A percentile compares a stretch with the other conserved stretches of the same genome.
phyloP scores from a whole-genome alignment of 192 early-diverging fungal species.

The Backusella mclennaniae region DNA sequence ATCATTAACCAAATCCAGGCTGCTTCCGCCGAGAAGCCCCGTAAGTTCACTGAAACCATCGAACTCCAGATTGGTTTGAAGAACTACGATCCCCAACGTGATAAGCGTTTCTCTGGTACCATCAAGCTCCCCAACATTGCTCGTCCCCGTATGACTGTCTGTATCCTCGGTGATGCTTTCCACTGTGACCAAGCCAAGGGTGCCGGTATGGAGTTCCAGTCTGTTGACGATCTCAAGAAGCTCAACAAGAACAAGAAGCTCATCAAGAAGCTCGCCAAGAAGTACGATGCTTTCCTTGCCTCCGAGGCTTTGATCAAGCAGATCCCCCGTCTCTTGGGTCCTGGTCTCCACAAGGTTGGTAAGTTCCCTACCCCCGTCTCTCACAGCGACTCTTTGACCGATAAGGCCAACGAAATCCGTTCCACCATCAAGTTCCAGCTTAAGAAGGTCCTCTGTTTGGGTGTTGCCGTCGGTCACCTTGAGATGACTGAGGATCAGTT shows the following conservation, averaged over 20 bases:
- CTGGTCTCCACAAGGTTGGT: conserved; percentile 97
- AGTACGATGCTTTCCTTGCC: conserved; percentile 97
- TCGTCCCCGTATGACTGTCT: conserved; percentile 92
- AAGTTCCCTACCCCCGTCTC: conserved; percentile 98
- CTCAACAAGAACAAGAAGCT: conserved; percentile 99
- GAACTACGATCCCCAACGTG: conserved; percentile 99
- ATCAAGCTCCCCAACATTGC: conserved; percentile 92
- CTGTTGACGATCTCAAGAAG: conserved; percentile 99
- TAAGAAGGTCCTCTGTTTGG: conserved; percentile 98
- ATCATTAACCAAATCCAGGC: conserved; percentile 66
- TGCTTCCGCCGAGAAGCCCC: conserved; percentile 84
- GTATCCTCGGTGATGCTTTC: conserved; percentile 93
- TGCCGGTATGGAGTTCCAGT: conserved; percentile 84
- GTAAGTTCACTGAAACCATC: conserved; percentile 96
- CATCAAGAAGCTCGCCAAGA: conserved; percentile 99
- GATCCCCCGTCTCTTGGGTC: conserved; percentile 97
- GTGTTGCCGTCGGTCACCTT: conserved; percentile 94
- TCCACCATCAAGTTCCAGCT: conserved; percentile 99
- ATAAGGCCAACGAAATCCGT: conserved; percentile 90
- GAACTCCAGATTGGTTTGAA: conserved; percentile 98
- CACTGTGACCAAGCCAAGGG: conserved; percentile 96
- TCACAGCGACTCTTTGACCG: conserved; percentile 81
- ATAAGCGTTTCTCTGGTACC: conserved; percentile 99
- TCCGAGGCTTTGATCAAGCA: conserved; percentile 98
- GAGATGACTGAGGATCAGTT: conserved; percentile 94